These are phyloP conservation scores for Vitis amurensis DNA, from an alignment of 164 flowering plant genomes.

Conservation along the genomic window DNA sequence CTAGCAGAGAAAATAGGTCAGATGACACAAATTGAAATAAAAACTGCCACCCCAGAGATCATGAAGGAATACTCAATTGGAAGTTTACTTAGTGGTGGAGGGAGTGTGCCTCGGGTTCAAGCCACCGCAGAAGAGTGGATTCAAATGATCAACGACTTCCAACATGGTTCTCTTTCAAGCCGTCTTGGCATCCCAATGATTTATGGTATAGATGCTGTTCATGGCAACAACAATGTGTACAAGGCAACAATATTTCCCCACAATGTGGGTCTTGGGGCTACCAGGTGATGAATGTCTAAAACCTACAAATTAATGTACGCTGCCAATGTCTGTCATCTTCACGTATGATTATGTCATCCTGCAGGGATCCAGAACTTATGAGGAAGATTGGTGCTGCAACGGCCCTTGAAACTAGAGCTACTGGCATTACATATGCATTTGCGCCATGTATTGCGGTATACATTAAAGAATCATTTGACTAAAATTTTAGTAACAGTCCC, in stretches of 20 bases:
- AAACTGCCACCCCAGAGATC: constrained; percentile 1
- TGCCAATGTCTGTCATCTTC: not conserved
- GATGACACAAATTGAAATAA: constrained; percentile 19
- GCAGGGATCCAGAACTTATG: constrained; percentile 23
- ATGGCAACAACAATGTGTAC: constrained; percentile 29
- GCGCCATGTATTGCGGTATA: constrained; percentile 34
- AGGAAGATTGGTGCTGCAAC: constrained; percentile 30
- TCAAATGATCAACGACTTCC: constrained; percentile 18
- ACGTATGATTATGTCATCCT: not conserved
- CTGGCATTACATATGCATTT: constrained; percentile 23
- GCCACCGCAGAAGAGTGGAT: constrained; percentile 22
- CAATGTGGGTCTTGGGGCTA: constrained; percentile 28
- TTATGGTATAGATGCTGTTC: constrained; percentile 33
- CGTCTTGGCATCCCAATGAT: constrained; percentile 28
- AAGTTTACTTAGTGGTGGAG: constrained; percentile 26
- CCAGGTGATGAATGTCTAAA: constrained; percentile 7
- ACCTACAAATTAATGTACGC: no score
- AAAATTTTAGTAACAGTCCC: no score
- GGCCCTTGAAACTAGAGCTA: constrained; percentile 30
- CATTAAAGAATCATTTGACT: no score
- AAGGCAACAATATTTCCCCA: constrained; percentile 28
- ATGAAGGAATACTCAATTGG: constrained; percentile 17
- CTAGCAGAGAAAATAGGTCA: constrained; percentile 26
- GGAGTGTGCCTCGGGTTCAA: constrained; percentile 8
- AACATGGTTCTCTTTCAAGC: constrained; percentile 19